phyloP scores from a whole-genome alignment of 345 rosid species.

The Eucalyptus marginata region DNA sequence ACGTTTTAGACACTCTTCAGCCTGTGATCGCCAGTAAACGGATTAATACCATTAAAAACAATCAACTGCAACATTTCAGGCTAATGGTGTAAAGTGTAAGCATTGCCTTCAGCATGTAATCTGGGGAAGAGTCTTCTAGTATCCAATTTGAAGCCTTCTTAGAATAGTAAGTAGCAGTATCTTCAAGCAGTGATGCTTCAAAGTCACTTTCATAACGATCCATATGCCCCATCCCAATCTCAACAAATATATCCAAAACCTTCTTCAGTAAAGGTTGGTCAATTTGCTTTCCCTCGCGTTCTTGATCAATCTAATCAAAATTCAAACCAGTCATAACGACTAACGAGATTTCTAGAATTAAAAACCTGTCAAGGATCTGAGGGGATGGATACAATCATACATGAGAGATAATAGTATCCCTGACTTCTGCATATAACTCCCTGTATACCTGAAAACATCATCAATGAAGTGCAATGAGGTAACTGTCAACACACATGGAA shows the following conservation, averaged over 20 bases:
- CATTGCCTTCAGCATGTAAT: conserved; percentile 70
- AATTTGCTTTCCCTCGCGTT: conserved; percentile 47
- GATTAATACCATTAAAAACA: neutral
- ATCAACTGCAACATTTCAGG: neutral
- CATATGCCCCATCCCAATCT: conserved; percentile 50
- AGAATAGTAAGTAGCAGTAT: conserved; percentile 69
- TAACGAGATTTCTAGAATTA: neutral
- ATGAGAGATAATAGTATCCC: conserved; percentile 24
- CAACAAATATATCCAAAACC: conserved; percentile 40
- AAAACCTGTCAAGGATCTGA: neutral
- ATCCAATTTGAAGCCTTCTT: conserved; percentile 89
- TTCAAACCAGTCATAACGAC: neutral
- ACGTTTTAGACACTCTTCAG: conserved; percentile 84
- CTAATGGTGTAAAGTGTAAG: neutral
- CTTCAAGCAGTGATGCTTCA: conserved; percentile 50
- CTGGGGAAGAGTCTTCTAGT: conserved; percentile 69
- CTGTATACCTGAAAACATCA: conserved; percentile 4
- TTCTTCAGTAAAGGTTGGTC: conserved; percentile 50
- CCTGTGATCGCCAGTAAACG: conserved; percentile 22
- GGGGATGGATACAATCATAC: neutral
- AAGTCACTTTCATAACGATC: conserved; percentile 34
- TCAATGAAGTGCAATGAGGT: neutral
- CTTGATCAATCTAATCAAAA: conserved; percentile 34
- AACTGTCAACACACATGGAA: neutral
- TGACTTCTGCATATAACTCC: conserved; percentile 18